Base-by-base conservation (phyloP, 441 rosid genomes). In the Pelargonium australe region DNA sequence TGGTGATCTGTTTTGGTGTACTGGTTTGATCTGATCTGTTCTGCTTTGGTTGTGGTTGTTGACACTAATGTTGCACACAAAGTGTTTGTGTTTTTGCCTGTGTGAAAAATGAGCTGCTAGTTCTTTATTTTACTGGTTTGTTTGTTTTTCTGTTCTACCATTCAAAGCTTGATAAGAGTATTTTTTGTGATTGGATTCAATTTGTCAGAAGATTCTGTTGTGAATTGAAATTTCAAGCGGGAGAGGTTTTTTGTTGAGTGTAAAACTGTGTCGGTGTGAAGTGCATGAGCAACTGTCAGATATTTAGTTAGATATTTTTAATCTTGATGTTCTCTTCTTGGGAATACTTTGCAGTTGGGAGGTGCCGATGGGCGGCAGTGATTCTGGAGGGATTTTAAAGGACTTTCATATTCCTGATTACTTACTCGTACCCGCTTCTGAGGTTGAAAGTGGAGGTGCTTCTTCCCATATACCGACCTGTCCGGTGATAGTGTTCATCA, bases 401-500 rank as follows among this genome's bases (percentile, higher is more conserved):
- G 80, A 80, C n/a, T 84, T 63, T 68, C 61, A 2, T 25, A 73
- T 81, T 72, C 85, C 85, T 9, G 67, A 81, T 76, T 80, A 77
- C 68, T 55, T 84, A 67, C 81, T 81, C 19, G 72, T 75, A 25
- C 73, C 76, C 0, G 81, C 79, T 67, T 75, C 75, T 5, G 68
- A 72, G 67, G 60, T 60, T 45, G 4, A 20, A 3, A 68, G 16
- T 1, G 31, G 5, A 34, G 2, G 37, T 34, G 37, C 37, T 34
- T 34, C 37, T 70, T 14, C 78, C 7, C 66, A 64, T 7, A 14
- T 62, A 43, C 84, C 85, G 17, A 14, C 79, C 12, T 80, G 84
- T 75, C 87, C 85, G 1, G 84, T 84, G 74, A 55, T 84, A 7
- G 85, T 70, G 28, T 84, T 84, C 68, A 80, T 84, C 64, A 84